phyloP scores from a whole-genome alignment of 2,329 filamentous ascomycete species.

The Penicillium sp. region DNA sequence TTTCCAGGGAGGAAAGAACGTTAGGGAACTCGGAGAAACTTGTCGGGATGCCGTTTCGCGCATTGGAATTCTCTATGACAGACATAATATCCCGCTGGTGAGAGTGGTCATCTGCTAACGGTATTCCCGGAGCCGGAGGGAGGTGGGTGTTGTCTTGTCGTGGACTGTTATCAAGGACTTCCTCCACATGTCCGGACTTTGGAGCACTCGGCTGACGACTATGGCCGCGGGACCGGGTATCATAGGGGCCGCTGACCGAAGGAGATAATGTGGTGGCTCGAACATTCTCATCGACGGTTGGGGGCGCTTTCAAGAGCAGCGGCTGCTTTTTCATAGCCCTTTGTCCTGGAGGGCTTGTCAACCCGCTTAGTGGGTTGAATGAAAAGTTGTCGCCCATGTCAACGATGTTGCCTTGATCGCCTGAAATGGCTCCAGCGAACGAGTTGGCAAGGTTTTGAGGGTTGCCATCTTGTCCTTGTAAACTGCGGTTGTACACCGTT shows the following conservation, averaged over 20 bases:
- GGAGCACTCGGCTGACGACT: conserved; percentile 31
- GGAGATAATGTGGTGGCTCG: conserved; percentile 41
- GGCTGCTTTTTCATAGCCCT: conserved; percentile 48
- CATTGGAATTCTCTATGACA: conserved; percentile 48
- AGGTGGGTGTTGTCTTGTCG: conserved; percentile 20
- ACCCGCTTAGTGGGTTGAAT: conserved; percentile 36
- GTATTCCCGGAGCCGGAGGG: conserved; percentile 21
- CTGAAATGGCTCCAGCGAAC: conserved; percentile 71
- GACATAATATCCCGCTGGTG: conserved; percentile 50
- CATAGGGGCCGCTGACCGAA: conserved; percentile 31
- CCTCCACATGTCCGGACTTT: conserved; percentile 41
- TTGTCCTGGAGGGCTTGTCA: conserved; percentile 36
- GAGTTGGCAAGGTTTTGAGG: conserved; percentile 76
- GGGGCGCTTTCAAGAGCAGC: conserved; percentile 48
- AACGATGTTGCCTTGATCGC: conserved; percentile 60
- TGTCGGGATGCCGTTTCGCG: conserved; percentile 39
- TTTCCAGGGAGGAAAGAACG: conserved; percentile 46
- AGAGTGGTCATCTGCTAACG: conserved; percentile 15
- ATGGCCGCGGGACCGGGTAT: conserved; percentile 29
- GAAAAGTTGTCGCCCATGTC: conserved; percentile 57
- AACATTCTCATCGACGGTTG: conserved; percentile 23
- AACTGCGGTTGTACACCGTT: conserved; percentile 90
- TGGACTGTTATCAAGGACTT: conserved; percentile 44
- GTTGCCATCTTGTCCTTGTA: conserved; percentile 75
- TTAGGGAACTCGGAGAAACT: conserved; percentile 45